Conservation (phyloP, 305 asterid species). For the Andrographis paniculata region DNA sequence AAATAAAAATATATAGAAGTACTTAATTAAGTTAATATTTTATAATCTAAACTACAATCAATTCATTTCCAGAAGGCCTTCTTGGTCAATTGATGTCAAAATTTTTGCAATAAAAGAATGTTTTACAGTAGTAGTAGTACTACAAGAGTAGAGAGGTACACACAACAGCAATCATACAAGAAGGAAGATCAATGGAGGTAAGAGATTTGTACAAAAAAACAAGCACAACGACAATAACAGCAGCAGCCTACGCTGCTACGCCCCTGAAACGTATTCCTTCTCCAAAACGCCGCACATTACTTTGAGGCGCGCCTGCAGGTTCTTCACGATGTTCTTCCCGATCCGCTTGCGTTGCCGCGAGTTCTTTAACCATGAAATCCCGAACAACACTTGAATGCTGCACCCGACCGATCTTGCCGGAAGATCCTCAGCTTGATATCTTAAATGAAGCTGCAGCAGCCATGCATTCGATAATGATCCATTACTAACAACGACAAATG, state of each 20-base stretch:
- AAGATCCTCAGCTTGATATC: conserved; percentile 74
- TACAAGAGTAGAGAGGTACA: too few relatives aligned
- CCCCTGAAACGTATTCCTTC: conserved; percentile 71
- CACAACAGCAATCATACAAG: neutral
- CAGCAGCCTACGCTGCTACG: too few relatives aligned
- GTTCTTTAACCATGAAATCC: conserved; percentile 80
- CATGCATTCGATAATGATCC: too few relatives aligned
- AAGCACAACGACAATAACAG: neutral
- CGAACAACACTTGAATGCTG: conserved; percentile 62
- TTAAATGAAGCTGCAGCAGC: conserved; percentile 70
- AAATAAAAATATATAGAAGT: too few relatives aligned
- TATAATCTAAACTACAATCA: too few relatives aligned
- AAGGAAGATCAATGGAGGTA: neutral
- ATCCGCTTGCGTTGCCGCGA: conserved; percentile 67
- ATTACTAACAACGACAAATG: too few relatives aligned
- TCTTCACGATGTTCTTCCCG: conserved; percentile 61
- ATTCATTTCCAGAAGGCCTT: too few relatives aligned
- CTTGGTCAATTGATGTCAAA: too few relatives aligned
- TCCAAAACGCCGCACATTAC: conserved; percentile 73
- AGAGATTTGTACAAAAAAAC: neutral
- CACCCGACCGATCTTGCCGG: conserved; percentile 73
- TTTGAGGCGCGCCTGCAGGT: conserved; percentile 71
- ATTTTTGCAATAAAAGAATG: too few relatives aligned
- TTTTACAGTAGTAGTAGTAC: too few relatives aligned
- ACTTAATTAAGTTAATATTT: too few relatives aligned